These are phyloP conservation scores for Plasmodium inui DNA, from an alignment of 169 alveolate species.

Conservation along the genomic window DNA sequence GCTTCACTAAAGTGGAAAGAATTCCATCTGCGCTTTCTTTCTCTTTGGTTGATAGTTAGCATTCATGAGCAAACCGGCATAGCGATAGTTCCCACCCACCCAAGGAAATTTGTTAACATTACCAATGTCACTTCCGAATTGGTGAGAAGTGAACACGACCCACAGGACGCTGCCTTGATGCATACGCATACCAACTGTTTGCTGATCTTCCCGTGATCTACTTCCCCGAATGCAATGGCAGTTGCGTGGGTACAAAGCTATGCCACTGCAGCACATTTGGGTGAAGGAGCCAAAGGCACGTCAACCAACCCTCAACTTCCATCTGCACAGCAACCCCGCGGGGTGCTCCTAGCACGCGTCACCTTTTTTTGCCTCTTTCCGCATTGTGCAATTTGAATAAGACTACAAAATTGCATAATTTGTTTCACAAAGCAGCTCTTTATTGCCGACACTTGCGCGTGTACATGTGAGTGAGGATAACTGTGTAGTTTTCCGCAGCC, in stretches of 20 bases:
- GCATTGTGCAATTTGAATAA: not conserved
- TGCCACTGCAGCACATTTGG: not conserved
- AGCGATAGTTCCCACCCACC: not conserved
- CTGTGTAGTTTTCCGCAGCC: not conserved
- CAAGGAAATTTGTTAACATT: not conserved
- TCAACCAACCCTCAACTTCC: not conserved
- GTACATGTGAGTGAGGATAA: not conserved
- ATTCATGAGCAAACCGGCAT: not conserved
- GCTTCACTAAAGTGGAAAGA: not conserved
- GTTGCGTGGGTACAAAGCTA: not conserved
- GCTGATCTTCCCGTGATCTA: not conserved
- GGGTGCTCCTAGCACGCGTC: not conserved
- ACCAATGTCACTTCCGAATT: not conserved
- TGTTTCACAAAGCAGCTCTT: not conserved
- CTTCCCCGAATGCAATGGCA: not conserved
- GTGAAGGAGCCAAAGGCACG: not conserved
- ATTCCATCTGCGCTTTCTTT: not conserved
- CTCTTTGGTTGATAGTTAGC: not conserved
- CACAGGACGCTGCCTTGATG: not conserved
- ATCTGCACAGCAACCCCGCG: not conserved
- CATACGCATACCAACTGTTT: not conserved
- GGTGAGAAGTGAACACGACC: not conserved
- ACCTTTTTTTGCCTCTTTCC: not conserved
- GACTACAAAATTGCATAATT: not conserved
- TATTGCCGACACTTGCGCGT: not conserved